Base-by-base conservation (phyloP, 257 asterid genomes). In the Plantago elongata region DNA sequence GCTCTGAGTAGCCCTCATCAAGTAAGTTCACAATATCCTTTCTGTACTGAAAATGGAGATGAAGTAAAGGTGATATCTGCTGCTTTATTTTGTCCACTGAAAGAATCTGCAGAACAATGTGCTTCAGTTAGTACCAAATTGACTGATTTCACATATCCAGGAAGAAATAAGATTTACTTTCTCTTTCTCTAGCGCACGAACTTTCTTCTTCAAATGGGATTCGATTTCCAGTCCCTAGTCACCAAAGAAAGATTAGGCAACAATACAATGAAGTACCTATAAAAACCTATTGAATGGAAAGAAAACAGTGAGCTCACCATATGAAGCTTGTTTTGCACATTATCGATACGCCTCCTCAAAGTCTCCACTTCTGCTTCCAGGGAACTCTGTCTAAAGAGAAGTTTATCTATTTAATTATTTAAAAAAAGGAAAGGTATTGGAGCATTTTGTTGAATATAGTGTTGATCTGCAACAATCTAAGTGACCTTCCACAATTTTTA, bases 221-320 rank as follows among this genome's bases (percentile, higher is more conserved):
- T 92, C 99, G 57, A 92, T 77, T 72, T 86, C 94, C 82, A 92
- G 72, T 52, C 99, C 99, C 99, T 92, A 68, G 63, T 66, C 40
- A 74, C 63, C 60, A 52, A 61, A 43, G 45, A 65, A 61, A 62
- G 29, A 45, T 34, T 34, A 34, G 40, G 40, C 40, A 4, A 34
- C 40, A 34, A 34, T 34, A 34, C 27, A 22, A 2, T 22, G 27
- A 22, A 22, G 27, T 22, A 22, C 27, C 27, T 22, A 22, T 22
- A 22, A 22, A 22, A 22, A 22, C 27, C 27, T 22, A 58, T 37
- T 11, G 30, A 46, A n/a, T 52, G 22, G 58, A 16, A 40, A 60
- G 43, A 38, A 62, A 62, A 49, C 14, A 47, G 71, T 68, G 67
- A 63, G 67, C 76, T 73, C 64, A 92, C 97, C 89, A 89, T 80